Conservation (phyloP, 495 filamentous ascomycete species). For the Annulohypoxylon stygium region DNA sequence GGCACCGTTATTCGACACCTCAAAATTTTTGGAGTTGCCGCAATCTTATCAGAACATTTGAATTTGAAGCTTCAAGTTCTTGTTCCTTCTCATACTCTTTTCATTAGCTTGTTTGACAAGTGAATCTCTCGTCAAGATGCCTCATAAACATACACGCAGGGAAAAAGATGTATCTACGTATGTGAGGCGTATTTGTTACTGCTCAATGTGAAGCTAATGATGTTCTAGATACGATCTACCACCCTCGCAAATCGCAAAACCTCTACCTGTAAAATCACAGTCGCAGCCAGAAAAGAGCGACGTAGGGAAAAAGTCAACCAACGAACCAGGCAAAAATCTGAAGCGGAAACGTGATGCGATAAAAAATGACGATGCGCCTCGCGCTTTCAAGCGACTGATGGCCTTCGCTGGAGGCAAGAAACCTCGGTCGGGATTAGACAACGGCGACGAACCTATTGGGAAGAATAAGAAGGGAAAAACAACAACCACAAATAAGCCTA, state of each 20-base stretch:
- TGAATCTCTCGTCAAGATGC: constrained; percentile 66
- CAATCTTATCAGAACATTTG: constrained; percentile 6
- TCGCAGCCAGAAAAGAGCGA: constrained; percentile 48
- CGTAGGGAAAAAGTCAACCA: constrained; percentile 42
- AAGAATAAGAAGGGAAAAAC: constrained; percentile 65
- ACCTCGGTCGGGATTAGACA: constrained; percentile 74
- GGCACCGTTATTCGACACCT: not conserved
- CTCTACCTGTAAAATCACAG: constrained; percentile 70
- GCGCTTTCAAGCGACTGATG: constrained; percentile 87
- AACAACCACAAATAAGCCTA: constrained; percentile 3
- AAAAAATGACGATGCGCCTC: constrained; percentile 81
- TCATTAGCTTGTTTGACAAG: not conserved
- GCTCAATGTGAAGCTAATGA: constrained; percentile 47
- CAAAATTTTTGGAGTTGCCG: constrained; percentile 17
- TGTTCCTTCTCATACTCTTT: not conserved
- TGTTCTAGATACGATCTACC: constrained; percentile 76
- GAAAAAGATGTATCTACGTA: constrained; percentile 64
- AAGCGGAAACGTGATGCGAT: constrained; percentile 63
- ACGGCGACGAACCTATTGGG: constrained; percentile 64
- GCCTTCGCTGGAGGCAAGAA: constrained; percentile 70
- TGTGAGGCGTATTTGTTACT: constrained; percentile 23
- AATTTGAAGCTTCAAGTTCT: not conserved
- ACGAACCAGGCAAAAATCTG: constrained; percentile 54
- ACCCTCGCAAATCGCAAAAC: constrained; percentile 74
- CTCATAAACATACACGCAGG: constrained; percentile 84